These are phyloP conservation scores for Grosmannia clavigera DNA, from an alignment of 2,329 filamentous ascomycete genomes.

Conservation along the genomic window DNA sequence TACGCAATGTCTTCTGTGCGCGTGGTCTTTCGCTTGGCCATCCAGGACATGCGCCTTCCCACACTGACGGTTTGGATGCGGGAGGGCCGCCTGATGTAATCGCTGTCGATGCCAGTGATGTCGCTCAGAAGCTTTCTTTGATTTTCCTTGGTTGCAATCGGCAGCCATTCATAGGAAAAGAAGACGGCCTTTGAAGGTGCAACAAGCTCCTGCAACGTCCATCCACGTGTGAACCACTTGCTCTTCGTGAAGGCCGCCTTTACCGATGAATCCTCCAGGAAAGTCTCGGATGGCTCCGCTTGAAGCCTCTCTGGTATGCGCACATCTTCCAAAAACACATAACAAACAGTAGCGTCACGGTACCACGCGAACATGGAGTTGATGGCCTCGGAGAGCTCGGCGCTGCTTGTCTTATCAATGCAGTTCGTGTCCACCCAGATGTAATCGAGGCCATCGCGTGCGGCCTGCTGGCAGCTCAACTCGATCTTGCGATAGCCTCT, in stretches of 20 bases:
- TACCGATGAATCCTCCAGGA: background rate
- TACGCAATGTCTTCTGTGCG: constrained; percentile 17
- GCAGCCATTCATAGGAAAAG: constrained; percentile 12
- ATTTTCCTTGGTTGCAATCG: constrained; percentile 13
- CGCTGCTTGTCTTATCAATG: constrained; percentile 22
- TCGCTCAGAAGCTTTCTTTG: constrained; percentile 14
- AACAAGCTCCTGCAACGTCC: constrained; percentile 15
- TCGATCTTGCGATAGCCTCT: constrained; percentile 17
- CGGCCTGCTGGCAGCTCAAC: constrained; percentile 12
- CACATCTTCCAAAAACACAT: constrained; percentile 21
- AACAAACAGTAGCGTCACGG: constrained; percentile 20
- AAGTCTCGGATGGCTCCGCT: background rate
- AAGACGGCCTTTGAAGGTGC: constrained; percentile 12
- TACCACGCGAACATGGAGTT: constrained; percentile 20
- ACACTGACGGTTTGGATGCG: constrained; percentile 8
- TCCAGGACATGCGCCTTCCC: constrained; percentile 17
- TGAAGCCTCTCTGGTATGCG: background rate
- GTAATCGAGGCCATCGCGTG: constrained; percentile 16
- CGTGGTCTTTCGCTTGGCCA: constrained; percentile 13
- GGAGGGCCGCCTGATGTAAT: constrained; percentile 10
- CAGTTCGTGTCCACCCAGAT: constrained; percentile 27
- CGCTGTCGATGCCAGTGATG: constrained; percentile 18
- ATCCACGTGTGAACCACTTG: constrained; percentile 13
- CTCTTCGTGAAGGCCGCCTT: background rate
- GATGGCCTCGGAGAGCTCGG: constrained; percentile 23